phyloP scores from a whole-genome alignment of 768 basidiomycete species.

The Rickenella mellea region DNA sequence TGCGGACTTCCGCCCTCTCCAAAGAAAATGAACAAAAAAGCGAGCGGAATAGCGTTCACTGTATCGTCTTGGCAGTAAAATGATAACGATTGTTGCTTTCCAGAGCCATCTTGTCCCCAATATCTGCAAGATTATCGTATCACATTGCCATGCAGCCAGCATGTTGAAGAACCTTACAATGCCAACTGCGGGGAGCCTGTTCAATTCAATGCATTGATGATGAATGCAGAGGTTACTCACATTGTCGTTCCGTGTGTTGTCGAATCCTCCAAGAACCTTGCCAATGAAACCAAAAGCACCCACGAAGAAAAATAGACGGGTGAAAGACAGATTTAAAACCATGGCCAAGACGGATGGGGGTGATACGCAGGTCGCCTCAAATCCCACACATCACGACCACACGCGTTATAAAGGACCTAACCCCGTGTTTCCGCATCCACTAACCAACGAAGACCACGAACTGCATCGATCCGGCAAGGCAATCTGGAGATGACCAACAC shows the following conservation, averaged over 20 bases:
- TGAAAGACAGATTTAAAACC: too few relatives aligned
- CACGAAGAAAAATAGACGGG: not conserved
- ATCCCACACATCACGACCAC: too few relatives aligned
- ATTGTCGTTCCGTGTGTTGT: constrained; percentile 8
- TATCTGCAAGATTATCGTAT: not conserved
- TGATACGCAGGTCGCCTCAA: too few relatives aligned
- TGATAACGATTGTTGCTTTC: constrained; percentile 12
- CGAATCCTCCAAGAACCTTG: constrained; percentile 2
- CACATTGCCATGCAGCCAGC: not conserved
- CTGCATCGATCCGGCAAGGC: too few relatives aligned
- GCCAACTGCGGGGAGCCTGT: constrained; percentile 4
- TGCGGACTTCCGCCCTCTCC: constrained; percentile 14
- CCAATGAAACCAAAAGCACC: too few relatives aligned
- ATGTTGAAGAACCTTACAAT: constrained; percentile 3
- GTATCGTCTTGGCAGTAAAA: constrained; percentile 15
- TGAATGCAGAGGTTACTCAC: constrained; percentile 1
- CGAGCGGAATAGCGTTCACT: constrained; percentile 14
- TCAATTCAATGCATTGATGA: not conserved
- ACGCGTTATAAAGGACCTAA: too few relatives aligned
- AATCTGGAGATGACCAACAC: too few relatives aligned
- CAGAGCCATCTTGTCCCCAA: constrained; percentile 15
- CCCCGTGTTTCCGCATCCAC: too few relatives aligned
- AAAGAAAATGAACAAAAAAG: constrained; percentile 16
- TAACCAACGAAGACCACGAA: too few relatives aligned
- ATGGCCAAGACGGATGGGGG: too few relatives aligned